A percentile compares a stretch with the other conserved stretches of the same genome.
These are phyloP conservation scores for Claviceps cyperi DNA, from an alignment of 2,329 filamentous ascomycete genomes.

Conservation along the genomic window DNA sequence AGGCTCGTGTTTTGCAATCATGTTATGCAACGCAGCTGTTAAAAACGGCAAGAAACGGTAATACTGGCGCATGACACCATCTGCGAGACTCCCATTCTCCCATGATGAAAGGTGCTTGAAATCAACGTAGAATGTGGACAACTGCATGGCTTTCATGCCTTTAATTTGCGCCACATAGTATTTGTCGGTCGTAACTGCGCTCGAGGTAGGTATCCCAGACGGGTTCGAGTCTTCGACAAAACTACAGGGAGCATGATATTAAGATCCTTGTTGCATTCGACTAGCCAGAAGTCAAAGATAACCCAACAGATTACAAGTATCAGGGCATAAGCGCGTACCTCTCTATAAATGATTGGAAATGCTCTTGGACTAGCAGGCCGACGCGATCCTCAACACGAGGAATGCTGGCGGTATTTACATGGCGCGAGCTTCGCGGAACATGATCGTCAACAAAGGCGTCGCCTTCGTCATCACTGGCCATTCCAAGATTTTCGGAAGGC, in stretches of 20 bases:
- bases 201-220: slow-evolving; percentile 50
- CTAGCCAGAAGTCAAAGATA: background rate
- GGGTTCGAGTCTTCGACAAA: slow-evolving; percentile 56
- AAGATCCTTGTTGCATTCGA: background rate
- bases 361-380: slow-evolving; percentile 57
- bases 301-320: background rate
- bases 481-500: slow-evolving; percentile 47
- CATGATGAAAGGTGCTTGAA: slow-evolving; percentile 69
- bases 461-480: slow-evolving; percentile 46
- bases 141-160: slow-evolving; percentile 54
- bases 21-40: slow-evolving; percentile 73
- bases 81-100: slow-evolving; percentile 67
- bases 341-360: slow-evolving; percentile 71
- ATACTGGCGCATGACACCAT: slow-evolving; percentile 79
- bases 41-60: slow-evolving; percentile 92
- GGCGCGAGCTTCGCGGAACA: slow-evolving; percentile 36
- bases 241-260: slow-evolving; percentile 17
- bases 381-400: slow-evolving; percentile 64
- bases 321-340: slow-evolving; percentile 30
- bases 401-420: slow-evolving; percentile 36
- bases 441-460: slow-evolving; percentile 52
- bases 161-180: slow-evolving; percentile 79
- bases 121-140: slow-evolving; percentile 81
- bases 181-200: slow-evolving; percentile 59
- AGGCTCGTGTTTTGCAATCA: slow-evolving; percentile 89